Percentiles rank a stretch among this genome's conserved stretches.
Evolutionary conservation across 768 basidiomycete species (phyloP).

Genomic region (Serendipita sp.): DNA sequence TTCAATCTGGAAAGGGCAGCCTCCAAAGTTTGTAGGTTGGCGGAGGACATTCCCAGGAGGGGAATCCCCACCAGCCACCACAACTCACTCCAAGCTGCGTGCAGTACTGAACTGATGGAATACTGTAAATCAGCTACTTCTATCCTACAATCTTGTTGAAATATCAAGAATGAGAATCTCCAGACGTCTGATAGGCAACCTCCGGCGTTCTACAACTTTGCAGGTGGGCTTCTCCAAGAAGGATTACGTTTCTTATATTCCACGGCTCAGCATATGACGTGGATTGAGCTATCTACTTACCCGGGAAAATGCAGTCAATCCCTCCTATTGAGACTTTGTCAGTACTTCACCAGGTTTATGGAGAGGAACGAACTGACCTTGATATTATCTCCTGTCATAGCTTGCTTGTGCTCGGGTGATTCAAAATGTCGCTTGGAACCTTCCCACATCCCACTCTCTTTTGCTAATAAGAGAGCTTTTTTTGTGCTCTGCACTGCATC

Average conservation of each 20-base stretch:
- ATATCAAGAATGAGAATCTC: no score
- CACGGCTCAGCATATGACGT: no score
- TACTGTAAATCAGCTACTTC: no score
- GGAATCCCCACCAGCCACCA: no score
- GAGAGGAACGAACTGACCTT: constrained; percentile 29
- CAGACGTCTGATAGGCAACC: no score
- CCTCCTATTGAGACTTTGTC: constrained; percentile 33
- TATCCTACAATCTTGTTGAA: no score
- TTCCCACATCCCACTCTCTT: constrained; percentile 36
- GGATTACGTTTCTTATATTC: constrained; percentile 34
- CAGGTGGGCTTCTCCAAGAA: constrained; percentile 36
- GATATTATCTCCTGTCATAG: constrained; percentile 52
- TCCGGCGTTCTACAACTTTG: constrained; percentile 28
- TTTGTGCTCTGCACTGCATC: constrained; percentile 70
- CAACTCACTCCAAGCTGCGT: no score
- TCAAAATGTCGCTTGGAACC: constrained; percentile 31
- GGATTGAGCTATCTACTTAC: constrained; percentile 28
- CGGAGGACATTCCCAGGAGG: neutral
- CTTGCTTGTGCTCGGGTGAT: constrained; percentile 33
- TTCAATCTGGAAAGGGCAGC: neutral
- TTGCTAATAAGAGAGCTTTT: constrained; percentile 39
- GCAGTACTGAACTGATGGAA: no score
- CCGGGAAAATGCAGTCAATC: constrained; percentile 51
- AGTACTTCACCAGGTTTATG: neutral
- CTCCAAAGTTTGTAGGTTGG: neutral